Conservation (phyloP, 352 stramenopile genomes). For the Phytophthora meadii region DNA sequence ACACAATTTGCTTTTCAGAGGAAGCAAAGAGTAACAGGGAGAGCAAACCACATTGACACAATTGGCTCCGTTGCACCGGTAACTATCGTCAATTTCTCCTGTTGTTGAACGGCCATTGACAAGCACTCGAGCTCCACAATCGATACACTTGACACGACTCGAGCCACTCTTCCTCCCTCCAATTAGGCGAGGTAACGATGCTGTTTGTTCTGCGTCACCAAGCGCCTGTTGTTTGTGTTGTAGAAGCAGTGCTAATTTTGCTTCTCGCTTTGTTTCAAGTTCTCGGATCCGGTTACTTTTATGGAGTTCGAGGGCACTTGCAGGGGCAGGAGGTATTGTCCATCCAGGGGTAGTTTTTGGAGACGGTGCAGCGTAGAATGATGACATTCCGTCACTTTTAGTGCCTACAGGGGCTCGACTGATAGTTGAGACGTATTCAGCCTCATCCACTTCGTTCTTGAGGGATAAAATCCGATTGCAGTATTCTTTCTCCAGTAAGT, state of each 20-base stretch:
- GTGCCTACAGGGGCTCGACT: conserved; percentile 15
- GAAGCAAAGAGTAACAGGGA: conserved; percentile 54
- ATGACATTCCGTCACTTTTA: conserved; percentile 6
- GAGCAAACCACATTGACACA: conserved; percentile 73
- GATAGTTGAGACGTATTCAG: conserved; percentile 5
- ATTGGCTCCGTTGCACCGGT: conserved; percentile 55
- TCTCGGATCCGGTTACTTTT: conserved; percentile 60
- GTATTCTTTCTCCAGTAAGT: conserved; percentile 41
- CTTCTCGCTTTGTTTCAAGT: conserved; percentile 68
- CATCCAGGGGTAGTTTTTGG: conserved; percentile 9
- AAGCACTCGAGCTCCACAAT: conserved; percentile 55
- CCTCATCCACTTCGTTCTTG: conserved; percentile 5
- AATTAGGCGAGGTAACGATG: conserved; percentile 69
- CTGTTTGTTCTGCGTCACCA: conserved; percentile 60
- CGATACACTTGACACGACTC: conserved; percentile 56
- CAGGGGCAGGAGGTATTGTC: conserved; percentile 2
- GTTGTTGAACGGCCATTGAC: conserved; percentile 37
- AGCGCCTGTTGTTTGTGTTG: conserved; percentile 67
- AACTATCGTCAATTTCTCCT: conserved; percentile 6
- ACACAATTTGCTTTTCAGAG: conserved; percentile 60
- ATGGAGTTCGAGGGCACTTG: conserved; percentile 44
- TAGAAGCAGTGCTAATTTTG: conserved; percentile 48
- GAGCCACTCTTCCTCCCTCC: conserved; percentile 77
- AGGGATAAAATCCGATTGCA: conserved; percentile 9
- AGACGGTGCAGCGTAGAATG: conserved; percentile 12